These are phyloP conservation scores for Nicotiana obtusifolia DNA, from an alignment of 257 asterid species.

Conservation along the genomic window DNA sequence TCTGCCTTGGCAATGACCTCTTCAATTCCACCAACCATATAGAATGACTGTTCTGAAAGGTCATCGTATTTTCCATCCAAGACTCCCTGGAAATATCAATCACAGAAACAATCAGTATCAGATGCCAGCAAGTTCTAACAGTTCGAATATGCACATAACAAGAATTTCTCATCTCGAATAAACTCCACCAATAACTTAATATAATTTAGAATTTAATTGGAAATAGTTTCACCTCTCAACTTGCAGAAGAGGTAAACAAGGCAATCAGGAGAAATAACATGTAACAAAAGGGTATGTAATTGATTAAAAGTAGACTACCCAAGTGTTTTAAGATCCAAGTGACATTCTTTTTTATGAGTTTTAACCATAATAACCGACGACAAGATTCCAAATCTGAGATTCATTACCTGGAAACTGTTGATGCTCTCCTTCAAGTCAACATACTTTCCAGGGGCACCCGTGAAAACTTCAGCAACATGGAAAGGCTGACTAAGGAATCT, in stretches of 20 bases:
- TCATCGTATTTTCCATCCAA: conserved; percentile 92
- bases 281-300: not conserved
- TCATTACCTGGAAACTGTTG: conserved; percentile 80
- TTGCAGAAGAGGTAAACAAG: not conserved
- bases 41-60: conserved; percentile 85
- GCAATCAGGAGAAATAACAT: not conserved
- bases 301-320: not conserved
- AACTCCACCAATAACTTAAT: not conserved
- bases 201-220: not conserved
- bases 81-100: conserved; percentile 50
- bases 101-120: conserved; percentile 1
- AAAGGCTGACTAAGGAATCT: conserved; percentile 95
- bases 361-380: not conserved
- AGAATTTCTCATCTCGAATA: not conserved
- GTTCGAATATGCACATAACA: not conserved
- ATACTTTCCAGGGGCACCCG: conserved; percentile 96
- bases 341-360: not conserved
- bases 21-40: conserved; percentile 97
- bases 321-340: not conserved
- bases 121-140: not conserved
- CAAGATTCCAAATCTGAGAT: not conserved
- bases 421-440: conserved; percentile 97
- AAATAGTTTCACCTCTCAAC: not conserved
- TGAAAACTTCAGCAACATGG: conserved; percentile 99
- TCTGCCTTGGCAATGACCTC: conserved; percentile 96